Conservation (phyloP, 768 basidiomycete genomes). For the Suillus subluteus region DNA sequence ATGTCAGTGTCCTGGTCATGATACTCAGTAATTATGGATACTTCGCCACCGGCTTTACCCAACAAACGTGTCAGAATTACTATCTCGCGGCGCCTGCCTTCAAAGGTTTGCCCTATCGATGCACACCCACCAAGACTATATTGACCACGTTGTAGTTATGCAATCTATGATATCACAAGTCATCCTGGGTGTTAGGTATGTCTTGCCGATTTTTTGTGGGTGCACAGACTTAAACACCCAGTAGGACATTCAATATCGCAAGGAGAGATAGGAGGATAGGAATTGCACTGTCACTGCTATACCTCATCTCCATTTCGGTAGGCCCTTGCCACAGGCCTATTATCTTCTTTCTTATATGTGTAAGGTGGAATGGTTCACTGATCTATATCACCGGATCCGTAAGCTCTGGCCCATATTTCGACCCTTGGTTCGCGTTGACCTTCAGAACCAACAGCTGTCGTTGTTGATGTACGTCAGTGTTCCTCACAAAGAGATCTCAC, state of each 20-base stretch:
- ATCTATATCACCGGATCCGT: constrained; percentile 54
- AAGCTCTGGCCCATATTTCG: constrained; percentile 30
- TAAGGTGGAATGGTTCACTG: constrained; percentile 62
- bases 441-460: constrained; percentile 20
- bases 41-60: constrained; percentile 56
- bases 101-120: constrained; percentile 49
- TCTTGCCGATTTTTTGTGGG: not conserved
- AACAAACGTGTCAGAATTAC: constrained; percentile 48
- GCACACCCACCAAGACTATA: not conserved
- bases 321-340: constrained; percentile 22
- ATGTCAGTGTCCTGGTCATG: constrained; percentile 49
- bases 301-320: constrained; percentile 47
- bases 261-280: constrained; percentile 47
- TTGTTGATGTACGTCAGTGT: constrained; percentile 22
- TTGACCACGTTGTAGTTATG: constrained; percentile 43
- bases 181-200: constrained; percentile 63
- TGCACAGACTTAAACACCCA: not conserved
- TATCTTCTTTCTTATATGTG: not conserved
- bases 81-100: constrained; percentile 57
- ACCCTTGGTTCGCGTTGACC: constrained; percentile 15
- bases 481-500: not conserved
- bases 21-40: constrained; percentile 60
- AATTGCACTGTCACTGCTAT: constrained; percentile 42
- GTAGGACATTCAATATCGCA: constrained; percentile 62
- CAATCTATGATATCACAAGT: constrained; percentile 68